Percentiles rank a stretch among this genome's conserved stretches.
Evolutionary conservation across 1,139 yeast genomes (phyloP).

Genomic region (Taphrina wiesneri): DNA sequence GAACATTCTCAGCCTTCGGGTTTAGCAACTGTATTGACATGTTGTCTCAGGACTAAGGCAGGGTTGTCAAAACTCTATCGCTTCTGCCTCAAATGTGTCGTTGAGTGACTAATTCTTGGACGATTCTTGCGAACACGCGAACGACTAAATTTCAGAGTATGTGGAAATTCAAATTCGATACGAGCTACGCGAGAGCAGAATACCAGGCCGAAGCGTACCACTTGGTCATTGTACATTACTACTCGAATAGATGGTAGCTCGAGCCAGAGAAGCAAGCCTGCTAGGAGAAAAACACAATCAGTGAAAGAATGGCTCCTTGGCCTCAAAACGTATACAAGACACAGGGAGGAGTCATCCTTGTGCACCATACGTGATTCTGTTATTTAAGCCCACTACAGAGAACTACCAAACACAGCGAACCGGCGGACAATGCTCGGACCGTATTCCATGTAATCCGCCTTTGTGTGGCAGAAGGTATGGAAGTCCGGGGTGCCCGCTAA

Average conservation of each 20-base stretch:
- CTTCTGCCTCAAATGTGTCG: no score
- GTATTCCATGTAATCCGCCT: constrained; percentile 94
- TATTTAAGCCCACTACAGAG: neutral
- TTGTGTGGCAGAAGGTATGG: constrained; percentile 93
- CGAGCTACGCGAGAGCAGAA: neutral
- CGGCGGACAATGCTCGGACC: constrained; percentile 93
- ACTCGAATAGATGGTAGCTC: no score
- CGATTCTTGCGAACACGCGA: neutral
- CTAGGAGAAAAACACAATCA: no score
- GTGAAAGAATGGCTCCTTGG: no score
- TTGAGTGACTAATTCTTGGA: no score
- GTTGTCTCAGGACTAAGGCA: neutral
- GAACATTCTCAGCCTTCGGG: constrained; percentile 94
- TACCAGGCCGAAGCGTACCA: no score
- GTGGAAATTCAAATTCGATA: neutral
- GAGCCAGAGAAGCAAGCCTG: no score
- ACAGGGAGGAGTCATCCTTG: no score
- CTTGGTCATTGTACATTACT: no score
- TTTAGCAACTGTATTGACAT: constrained; percentile 65
- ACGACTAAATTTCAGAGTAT: neutral
- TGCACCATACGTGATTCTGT: no score
- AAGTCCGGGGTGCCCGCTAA: constrained; percentile 95
- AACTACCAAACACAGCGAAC: constrained; percentile 35
- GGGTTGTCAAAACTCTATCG: no score
- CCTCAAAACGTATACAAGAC: no score